Conservation (phyloP, 352 stramenopile genomes). For the Phytophthora sojae region DNA sequence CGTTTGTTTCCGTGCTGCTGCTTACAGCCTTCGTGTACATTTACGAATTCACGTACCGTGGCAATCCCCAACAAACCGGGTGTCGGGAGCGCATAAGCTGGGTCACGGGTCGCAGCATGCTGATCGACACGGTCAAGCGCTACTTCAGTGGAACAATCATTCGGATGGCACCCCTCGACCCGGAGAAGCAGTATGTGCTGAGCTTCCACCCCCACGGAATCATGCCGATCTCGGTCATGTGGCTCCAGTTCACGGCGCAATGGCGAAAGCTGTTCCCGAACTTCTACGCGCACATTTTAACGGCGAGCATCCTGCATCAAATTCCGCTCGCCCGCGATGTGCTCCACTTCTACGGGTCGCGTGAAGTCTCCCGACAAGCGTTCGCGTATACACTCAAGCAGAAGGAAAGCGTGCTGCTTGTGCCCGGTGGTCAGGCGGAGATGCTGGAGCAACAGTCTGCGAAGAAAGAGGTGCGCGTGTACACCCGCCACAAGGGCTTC, state of each 20-base stretch:
- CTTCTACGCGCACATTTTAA: constrained; percentile 73
- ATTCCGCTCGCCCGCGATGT: constrained; percentile 79
- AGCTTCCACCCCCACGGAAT: constrained; percentile 86
- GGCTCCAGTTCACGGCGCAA: constrained; percentile 78
- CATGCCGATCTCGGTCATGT: constrained; percentile 77
- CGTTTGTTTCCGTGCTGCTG: constrained; percentile 46
- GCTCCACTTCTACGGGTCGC: constrained; percentile 77
- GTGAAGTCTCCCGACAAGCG: constrained; percentile 74
- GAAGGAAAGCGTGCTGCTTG: constrained; percentile 75
- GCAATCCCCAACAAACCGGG: constrained; percentile 70
- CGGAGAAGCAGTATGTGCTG: constrained; percentile 73
- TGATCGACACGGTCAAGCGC: constrained; percentile 63
- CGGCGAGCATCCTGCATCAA: constrained; percentile 82
- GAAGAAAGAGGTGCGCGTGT: constrained; percentile 71
- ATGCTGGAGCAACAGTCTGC: constrained; percentile 79
- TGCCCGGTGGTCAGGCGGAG: constrained; percentile 83
- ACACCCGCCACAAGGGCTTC: constrained; percentile 84
- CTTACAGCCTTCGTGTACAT: constrained; percentile 67
- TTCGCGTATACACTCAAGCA: constrained; percentile 60
- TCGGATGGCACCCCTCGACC: constrained; percentile 59
- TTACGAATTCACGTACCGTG: constrained; percentile 75
- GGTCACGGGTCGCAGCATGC: constrained; percentile 45
- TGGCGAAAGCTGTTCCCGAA: constrained; percentile 75
- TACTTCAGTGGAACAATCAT: constrained; percentile 82
- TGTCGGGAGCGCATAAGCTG: constrained; percentile 56